Percentiles rank a stretch among this genome's conserved stretches.
These are phyloP conservation scores for Beauveria varroae DNA, from an alignment of 2,329 filamentous ascomycete genomes.

Conservation along the genomic window DNA sequence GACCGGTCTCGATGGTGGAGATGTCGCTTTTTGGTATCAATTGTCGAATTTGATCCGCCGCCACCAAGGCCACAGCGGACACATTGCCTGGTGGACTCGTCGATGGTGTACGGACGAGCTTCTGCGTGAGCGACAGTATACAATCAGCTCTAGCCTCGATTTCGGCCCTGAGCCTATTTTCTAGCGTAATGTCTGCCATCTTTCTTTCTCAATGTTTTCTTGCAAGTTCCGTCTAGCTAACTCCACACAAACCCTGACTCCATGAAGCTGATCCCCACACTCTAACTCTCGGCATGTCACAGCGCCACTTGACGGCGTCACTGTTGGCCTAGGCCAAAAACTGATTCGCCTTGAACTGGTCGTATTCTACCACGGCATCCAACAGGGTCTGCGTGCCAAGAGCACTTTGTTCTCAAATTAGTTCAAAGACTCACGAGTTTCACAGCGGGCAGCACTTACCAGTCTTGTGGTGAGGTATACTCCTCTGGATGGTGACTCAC, in stretches of 20 bases:
- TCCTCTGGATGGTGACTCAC: conserved; percentile 31
- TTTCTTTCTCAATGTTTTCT: neutral
- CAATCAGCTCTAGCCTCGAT: neutral
- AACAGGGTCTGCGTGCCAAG: conserved; percentile 16
- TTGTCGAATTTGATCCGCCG: conserved; percentile 5
- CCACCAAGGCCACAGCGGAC: conserved; percentile 7
- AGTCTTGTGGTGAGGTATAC: conserved; percentile 29
- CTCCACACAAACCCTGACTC: neutral
- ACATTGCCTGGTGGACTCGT: conserved; percentile 7
- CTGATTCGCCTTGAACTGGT: conserved; percentile 9
- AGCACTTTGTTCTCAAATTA: conserved; percentile 11
- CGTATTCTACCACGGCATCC: conserved; percentile 16
- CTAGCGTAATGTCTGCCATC: neutral
- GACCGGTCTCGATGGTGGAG: conserved; percentile 6
- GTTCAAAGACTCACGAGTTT: neutral
- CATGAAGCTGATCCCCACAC: neutral
- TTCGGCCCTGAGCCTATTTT: neutral
- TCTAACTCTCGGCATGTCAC: neutral
- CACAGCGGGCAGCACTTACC: conserved; percentile 7
- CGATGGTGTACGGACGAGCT: conserved; percentile 1
- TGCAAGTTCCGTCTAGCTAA: neutral
- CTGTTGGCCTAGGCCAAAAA: neutral
- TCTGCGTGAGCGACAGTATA: neutral
- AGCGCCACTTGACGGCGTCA: neutral
- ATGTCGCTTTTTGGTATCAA: conserved; percentile 10